Base-by-base conservation (phyloP, 306 rosid species). In the Vigna hirtella region DNA sequence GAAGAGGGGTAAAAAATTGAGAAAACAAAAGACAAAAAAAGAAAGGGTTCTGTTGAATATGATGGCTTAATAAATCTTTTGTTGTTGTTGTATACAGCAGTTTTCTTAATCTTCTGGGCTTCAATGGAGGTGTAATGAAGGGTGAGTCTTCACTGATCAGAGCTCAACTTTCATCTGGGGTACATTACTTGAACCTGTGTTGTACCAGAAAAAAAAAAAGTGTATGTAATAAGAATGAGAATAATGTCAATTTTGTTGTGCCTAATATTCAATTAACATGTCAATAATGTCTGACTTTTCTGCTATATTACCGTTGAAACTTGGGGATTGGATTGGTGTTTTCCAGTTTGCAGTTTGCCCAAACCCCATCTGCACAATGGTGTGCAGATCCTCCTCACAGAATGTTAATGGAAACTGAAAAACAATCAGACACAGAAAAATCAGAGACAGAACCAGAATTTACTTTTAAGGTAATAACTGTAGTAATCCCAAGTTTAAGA, bases 281-380 rank as follows among this genome's bases (percentile, higher is more conserved):
- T 68, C 48, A 53, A 40, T 77, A 36, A 3, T 66, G 72, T 18
- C n/a, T 32, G 66, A 45, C 43, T 51, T 75, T 17, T 48, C 9
- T 73, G 61, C 47, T 30, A 34, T 28, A 85, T 78, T 85, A 93
- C 98, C 96, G 69, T 86, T 81, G 86, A 90, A 87, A 83, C 72
- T 90, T 11, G 79, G 90, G 49, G 89, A 79, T 63, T 87, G 88
- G 36, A 78, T 52, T 70, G 87, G 84, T 62, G 89, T 63, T 70
- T 88, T 89, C 61, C 85, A 80, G 72, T 65, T 81, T 24, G 79
- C 77, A 84, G 78, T 88, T 86, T 89, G 97, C 76, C 91, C 87
- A 74, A 86, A 85, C 4, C 98, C 96, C 99, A 93, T 95, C 28
- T 95, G 97, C 61, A 95, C 99, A 79, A 95, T 87, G 70, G 85